Base-by-base conservation (phyloP, 2,329 filamentous ascomycete species). In the Dothidotthia symphoricarpi region DNA sequence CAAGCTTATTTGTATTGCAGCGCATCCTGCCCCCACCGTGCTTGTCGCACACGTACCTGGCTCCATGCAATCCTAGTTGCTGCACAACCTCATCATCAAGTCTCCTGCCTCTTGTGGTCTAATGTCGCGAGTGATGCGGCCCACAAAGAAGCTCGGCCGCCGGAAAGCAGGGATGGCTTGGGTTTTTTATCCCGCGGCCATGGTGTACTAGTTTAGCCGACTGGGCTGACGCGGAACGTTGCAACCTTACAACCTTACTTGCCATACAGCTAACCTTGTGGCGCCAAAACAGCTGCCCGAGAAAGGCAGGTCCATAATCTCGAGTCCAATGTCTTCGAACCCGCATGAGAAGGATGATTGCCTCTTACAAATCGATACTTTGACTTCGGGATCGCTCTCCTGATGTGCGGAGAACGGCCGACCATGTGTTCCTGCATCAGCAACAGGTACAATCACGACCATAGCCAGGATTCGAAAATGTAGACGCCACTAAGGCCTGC, bases 71-170 rank as follows among this genome's bases (percentile, higher is more conserved):
- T 26, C 39, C 44, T 41, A 13, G 31, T 11, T 31, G 15, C 16
- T 22, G 19, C 5, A 9, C 19, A 22, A 22, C 30, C 16, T 12
- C 24, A 39, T 41, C 16, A 37, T 36, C 3, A 43, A 38, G 19
- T 51, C 54, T 51, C 54, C 54, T 57, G 43, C 54, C 54, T 45
- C 15, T 46, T 49, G 11, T 1, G 24, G 51, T 25, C 40, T 57
- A 55, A 37, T 6, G 36, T 36, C 29, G 31, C 35, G 41, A 36
- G 31, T 39, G 38, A 6, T 22, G 5, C 19, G 19, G 19, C n/a
- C n/a, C 29, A 42, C 41, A 55, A 56, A 55, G 33, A 56, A 57
- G 54, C 52, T 55, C 45, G 49, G 36, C 31, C 37, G 26, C 40
- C 37, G 45, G 46, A 54, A 57, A 55, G 52, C 53, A 44, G n/a